Percentiles rank a stretch among this genome's conserved stretches.
Evolutionary conservation across 1,284 basidiomycete genomes (phyloP).

Genomic region (Pisolithus thermaeus): DNA sequence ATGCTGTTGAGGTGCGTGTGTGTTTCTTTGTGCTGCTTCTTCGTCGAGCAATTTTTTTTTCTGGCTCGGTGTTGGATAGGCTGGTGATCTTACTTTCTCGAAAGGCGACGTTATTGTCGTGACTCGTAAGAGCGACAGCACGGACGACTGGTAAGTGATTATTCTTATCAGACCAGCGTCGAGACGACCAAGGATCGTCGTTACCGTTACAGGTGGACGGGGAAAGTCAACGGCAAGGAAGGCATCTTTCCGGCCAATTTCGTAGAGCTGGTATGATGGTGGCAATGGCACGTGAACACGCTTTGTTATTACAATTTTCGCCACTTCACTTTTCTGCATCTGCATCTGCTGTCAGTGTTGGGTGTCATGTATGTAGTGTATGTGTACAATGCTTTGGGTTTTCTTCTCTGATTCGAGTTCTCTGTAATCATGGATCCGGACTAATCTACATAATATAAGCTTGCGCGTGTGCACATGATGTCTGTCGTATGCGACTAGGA

Average conservation of each 20-base stretch:
- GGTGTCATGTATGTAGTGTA: too few relatives aligned
- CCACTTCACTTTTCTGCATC: too few relatives aligned
- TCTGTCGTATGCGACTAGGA: neutral
- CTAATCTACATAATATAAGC: too few relatives aligned
- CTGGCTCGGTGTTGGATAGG: constrained; percentile 31
- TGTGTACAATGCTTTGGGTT: too few relatives aligned
- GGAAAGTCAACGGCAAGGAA: constrained; percentile 39
- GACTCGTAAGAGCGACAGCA: constrained; percentile 68
- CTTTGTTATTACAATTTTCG: too few relatives aligned
- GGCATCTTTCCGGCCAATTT: constrained; percentile 65
- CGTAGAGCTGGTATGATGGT: constrained; percentile 41
- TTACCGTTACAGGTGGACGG: constrained; percentile 61
- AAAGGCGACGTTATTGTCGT: constrained; percentile 81
- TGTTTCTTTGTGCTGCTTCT: constrained; percentile 2
- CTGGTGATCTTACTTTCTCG: constrained; percentile 78
- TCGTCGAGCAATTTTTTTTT: neutral
- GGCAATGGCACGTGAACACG: too few relatives aligned
- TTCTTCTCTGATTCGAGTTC: too few relatives aligned
- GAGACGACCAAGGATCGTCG: constrained; percentile 2
- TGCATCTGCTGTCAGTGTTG: too few relatives aligned
- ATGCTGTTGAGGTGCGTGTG: constrained; percentile 55
- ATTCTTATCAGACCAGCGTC: neutral
- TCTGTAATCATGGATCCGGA: too few relatives aligned
- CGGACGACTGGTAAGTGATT: constrained; percentile 66
- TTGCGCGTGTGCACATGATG: neutral